A percentile compares a stretch with the other conserved stretches of the same genome.
These are phyloP conservation scores for Serendipita vermifera DNA, from an alignment of 768 basidiomycete genomes.

Conservation along the genomic window DNA sequence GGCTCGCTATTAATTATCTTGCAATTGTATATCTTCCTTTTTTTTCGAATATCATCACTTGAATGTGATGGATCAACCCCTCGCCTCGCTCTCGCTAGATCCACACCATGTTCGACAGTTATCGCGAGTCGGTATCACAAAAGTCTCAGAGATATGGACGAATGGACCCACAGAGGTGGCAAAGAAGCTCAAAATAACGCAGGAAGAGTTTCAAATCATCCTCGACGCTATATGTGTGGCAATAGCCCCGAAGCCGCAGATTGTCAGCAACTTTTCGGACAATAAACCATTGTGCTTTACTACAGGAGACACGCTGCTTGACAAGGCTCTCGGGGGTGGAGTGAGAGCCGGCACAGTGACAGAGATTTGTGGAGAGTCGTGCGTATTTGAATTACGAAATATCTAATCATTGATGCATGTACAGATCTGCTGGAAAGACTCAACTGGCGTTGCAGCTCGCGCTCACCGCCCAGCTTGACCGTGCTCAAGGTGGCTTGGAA, in stretches of 20 bases:
- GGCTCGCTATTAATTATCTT: too few species aligned
- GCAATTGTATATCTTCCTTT: background rate
- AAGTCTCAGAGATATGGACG: background rate
- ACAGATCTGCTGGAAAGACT: conserved; percentile 88
- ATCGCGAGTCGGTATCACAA: background rate
- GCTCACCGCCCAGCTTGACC: conserved; percentile 61
- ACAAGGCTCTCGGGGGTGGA: conserved; percentile 64
- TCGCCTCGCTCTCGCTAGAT: background rate
- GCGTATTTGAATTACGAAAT: conserved; percentile 16
- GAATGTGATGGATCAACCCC: background rate
- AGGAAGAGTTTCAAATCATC: conserved; percentile 37
- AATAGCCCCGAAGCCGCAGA: conserved; percentile 27
- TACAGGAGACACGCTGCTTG: conserved; percentile 61
- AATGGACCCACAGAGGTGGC: conserved; percentile 35
- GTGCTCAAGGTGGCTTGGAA: conserved; percentile 38
- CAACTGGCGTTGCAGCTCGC: conserved; percentile 80
- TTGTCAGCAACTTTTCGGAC: conserved; percentile 30
- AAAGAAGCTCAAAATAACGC: conserved; percentile 40
- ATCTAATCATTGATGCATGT: conserved; percentile 10
- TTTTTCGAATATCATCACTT: background rate
- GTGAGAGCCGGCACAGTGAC: conserved; percentile 68
- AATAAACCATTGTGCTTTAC: conserved; percentile 41
- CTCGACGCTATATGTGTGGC: conserved; percentile 38
- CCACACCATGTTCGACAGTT: background rate
- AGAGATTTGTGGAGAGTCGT: conserved; percentile 88